Base-by-base conservation (phyloP, 2,329 filamentous ascomycete species). In the Biscogniauxia marginata region DNA sequence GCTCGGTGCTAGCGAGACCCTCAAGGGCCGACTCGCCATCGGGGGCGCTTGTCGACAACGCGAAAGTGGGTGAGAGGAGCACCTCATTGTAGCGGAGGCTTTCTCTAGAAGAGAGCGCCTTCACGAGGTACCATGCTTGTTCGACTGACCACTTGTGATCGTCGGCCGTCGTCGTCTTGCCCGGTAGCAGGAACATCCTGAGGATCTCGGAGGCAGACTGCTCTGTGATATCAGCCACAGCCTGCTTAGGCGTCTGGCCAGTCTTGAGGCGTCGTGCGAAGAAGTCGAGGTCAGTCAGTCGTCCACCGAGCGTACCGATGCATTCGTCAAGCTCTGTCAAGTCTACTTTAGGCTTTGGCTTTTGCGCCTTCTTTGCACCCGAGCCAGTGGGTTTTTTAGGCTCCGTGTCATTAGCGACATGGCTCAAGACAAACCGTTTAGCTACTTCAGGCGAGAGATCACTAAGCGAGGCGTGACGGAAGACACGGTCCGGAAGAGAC, bases 271-370 rank as follows among this genome's bases (percentile, higher is more conserved):
- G 84, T 34, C 93, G 86, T n/a, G 93, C 89, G 46, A 99, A 84
- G 68, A 95, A 96, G 70, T 98, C 93, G 19, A 99, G 86, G 68
- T 99, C 95, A 0, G 92, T 96, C n/a, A 99, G 81, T 3, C 95
- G 90, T 1, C 95, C 95, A 20, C 95, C 95, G 1, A 99, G 82
- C 0, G 87, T 83, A 23, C 86, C 83, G 62, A 98, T 96, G 64
- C 90, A 93, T 23, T 81, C 81, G 66, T 97, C 92, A 1, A 99
- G 81, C 60, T 93, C 90, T 1, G 74, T 71, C 6, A 95, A 77
- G 60, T 92, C 70, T 3, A 56, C 56, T 4, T 47, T 60, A 46
- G 49, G 50, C 30, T 69, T 67, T 50, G 70, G 65, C 3, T 59
- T 47, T 8, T 63, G 57, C 2, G 66, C 61, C 8, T 69, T 67